Evolutionary conservation across 768 basidiomycete genomes (phyloP), one percentile per base, ranked within the genome.

Genomic region (Podaxis sp.): DNA sequence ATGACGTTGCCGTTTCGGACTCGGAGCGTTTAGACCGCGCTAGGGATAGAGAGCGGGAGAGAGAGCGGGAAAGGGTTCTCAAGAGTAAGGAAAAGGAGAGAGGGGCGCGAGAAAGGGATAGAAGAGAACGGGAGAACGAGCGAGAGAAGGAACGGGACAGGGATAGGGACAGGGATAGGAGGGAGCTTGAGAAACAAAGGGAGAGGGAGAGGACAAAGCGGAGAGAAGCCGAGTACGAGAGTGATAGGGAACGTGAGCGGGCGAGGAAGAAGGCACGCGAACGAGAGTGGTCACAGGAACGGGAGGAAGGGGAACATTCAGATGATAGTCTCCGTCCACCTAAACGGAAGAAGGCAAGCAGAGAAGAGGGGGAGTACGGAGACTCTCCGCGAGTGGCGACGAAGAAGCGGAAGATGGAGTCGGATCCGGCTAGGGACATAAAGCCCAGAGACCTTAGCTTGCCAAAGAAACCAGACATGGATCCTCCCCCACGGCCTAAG

Each of bases 281-380:
- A 39, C 40, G 64, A 24, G 66, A 64, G 15, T 36, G 64, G 46
- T 46, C 59, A 17, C 39, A 57, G 48, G 71, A 73, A 39, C 67
- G 68, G 56, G 75, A 77, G 46, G 65, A 70, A 44, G 69, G 69
- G 15, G 69, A 70, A 51, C 63, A 63, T 56, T 70, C 69, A 3
- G 69, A 70, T 46, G 62, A 66, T 24, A 64, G 63, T 30, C 49
- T 7, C 63, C 67, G 38, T 39, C 65, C 63, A 17, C 63, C 74
- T n/a, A 84, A 83, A 67, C 79, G 82, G 28, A 84, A 80, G 67
- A 74, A 75, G 52, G 63, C 62, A 1, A 48, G 54, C 8, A 70
- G 68, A n/a, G 77, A 78, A 30, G 42, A 61, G 33, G 74, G 74
- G 17, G 77, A 77, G 36, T 63, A 68, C 3, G 77, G 59, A 30